Base-by-base conservation (phyloP, 352 stramenopile species). In the Phytophthora kernoviae region DNA sequence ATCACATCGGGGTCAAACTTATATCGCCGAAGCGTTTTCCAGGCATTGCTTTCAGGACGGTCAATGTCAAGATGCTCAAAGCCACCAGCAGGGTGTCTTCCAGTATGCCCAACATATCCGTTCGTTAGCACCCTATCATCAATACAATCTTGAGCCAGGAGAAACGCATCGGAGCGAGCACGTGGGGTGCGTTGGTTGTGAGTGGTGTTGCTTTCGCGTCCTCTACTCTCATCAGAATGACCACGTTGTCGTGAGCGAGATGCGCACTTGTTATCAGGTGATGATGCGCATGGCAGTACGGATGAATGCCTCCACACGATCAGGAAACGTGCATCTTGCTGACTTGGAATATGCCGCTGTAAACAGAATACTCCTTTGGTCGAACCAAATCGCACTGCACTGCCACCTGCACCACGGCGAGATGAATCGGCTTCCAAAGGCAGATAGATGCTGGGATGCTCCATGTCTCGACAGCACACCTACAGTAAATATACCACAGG, bases 1-100 rank as follows among this genome's bases (percentile, higher is more conserved):
- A 76, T 71, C n/a, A 67, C 52, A 21, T 84, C 68, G 14, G 61
- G 43, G 18, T 85, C 68, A 27, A 90, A 80, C 0, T 71, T 76
- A 14, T 65, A 5, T 0, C 34, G 37, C 7, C 60, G 40, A 24
- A 86, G 65, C 14, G 12, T 36, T 21, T 59, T 71, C 17, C 62
- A 40, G 10, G 62, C 58, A 46, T 4, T 34, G 6, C n/a, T 46
- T 8, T 65, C 48, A 32, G 42, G 41, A 15, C 26, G 22, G 33
- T 52, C 48, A 21, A 69, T 64, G 5, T 65, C 54, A 30, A 69
- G 61, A 46, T 53, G 21, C n/a, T 11, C 21, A 8, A 63, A 32
- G 4, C 20, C 24, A 30, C 24, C 6, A 3, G 24, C 24, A 7
- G 6, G 24, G 24, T 30, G 24, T 6, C 24, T 30, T 30, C 24